These are phyloP conservation scores for Talaromyces sp. DNA, from an alignment of 2,329 filamentous ascomycete genomes.

Conservation along the genomic window DNA sequence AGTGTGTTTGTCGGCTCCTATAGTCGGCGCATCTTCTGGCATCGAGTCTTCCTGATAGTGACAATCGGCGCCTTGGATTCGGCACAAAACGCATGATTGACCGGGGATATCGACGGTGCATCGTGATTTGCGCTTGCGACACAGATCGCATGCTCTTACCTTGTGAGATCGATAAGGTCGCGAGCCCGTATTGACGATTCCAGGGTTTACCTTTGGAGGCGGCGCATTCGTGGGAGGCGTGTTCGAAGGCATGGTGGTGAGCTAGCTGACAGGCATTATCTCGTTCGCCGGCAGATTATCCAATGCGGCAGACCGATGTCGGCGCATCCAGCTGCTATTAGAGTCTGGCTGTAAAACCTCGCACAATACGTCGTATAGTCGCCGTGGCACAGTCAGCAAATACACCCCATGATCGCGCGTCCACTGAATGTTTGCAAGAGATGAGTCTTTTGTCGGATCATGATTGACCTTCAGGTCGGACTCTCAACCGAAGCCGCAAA, in stretches of 20 bases:
- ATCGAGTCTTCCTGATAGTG: constrained; percentile 48
- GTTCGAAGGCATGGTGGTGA: constrained; percentile 11
- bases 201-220: constrained; percentile 30
- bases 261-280: constrained; percentile 8
- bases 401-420: background rate
- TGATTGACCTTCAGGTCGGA: constrained; percentile 1
- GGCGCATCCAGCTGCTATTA: constrained; percentile 2
- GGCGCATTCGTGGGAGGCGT: constrained; percentile 21
- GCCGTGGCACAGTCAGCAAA: background rate
- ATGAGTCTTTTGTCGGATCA: background rate
- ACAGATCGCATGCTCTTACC: constrained; percentile 58
- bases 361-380: background rate
- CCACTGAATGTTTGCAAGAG: background rate
- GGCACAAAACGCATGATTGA: constrained; percentile 55
- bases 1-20: constrained; percentile 28
- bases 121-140: constrained; percentile 58
- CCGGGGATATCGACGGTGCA: constrained; percentile 56
- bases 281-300: background rate
- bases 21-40: constrained; percentile 26
- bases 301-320: constrained; percentile 12
- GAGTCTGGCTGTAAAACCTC: background rate
- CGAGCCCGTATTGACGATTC: constrained; percentile 40
- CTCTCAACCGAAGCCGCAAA: constrained; percentile 1
- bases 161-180: constrained; percentile 61
- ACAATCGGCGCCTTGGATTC: constrained; percentile 56